A percentile compares a stretch with the other conserved stretches of the same genome.
These are phyloP conservation scores for Epichloe gansuensis DNA, from an alignment of 2,329 filamentous ascomycete species.

Conservation along the genomic window DNA sequence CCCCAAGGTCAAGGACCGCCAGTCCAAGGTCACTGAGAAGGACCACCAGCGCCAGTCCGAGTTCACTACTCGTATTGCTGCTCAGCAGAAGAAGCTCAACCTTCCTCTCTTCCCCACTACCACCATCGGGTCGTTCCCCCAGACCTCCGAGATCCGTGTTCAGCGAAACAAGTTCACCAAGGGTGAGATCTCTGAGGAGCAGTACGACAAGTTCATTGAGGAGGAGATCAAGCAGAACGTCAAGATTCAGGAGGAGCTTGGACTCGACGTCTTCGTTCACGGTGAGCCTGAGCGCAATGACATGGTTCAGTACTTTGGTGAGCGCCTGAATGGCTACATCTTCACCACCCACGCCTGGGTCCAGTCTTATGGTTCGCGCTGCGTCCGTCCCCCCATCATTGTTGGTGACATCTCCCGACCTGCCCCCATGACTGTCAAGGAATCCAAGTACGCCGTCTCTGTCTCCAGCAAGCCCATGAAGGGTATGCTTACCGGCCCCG, in stretches of 20 bases:
- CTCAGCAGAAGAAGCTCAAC: conserved; percentile 85
- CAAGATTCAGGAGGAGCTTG: conserved; percentile 96
- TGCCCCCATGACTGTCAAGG: conserved; percentile 97
- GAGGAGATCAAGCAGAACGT: conserved; percentile 94
- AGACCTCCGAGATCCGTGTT: conserved; percentile 96
- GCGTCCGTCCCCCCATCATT: conserved; percentile 94
- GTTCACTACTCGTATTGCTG: conserved; percentile 72
- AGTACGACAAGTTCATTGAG: conserved; percentile 99
- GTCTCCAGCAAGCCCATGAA: conserved; percentile 99
- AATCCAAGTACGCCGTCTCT: conserved; percentile 95
- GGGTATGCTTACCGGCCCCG: conserved; percentile 98
- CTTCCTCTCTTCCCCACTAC: conserved; percentile 97
- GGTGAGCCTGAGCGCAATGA: conserved; percentile 99
- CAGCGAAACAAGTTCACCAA: conserved; percentile 98
- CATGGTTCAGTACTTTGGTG: conserved; percentile 99
- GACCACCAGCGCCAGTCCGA: conserved; percentile 88
- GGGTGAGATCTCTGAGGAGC: conserved; percentile 78
- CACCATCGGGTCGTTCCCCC: conserved; percentile 98
- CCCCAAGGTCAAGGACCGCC: conserved; percentile 91
- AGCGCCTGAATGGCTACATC: conserved; percentile 89
- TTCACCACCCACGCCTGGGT: conserved; percentile 99
- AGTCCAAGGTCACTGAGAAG: conserved; percentile 69
- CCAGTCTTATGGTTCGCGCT: conserved; percentile 95
- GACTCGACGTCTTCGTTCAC: conserved; percentile 92
- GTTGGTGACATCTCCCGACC: conserved; percentile 97